A percentile compares a stretch with the other conserved stretches of the same genome.
Evolutionary conservation across 1,284 basidiomycete genomes (phyloP).

Genomic region (Termitomyces sp.): DNA sequence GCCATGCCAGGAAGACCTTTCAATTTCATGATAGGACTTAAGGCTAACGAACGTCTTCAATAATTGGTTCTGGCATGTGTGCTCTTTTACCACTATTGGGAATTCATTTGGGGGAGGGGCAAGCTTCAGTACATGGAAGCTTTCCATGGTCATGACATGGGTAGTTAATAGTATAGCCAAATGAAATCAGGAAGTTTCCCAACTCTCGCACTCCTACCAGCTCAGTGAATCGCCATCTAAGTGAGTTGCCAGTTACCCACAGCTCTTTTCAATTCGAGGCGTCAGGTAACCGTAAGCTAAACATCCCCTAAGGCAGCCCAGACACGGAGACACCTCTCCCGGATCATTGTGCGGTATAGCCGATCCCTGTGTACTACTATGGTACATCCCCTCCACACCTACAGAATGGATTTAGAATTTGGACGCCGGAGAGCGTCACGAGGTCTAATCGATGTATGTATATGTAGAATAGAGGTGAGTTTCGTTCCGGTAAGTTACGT

Average conservation of each 20-base stretch:
- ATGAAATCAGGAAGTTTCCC: slow-evolving; percentile 5
- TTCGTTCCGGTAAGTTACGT: neutral
- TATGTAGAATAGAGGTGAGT: neutral
- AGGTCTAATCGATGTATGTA: neutral
- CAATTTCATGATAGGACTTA: neutral
- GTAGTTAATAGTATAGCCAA: neutral
- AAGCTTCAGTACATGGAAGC: neutral
- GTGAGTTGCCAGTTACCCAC: neutral
- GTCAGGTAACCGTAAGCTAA: neutral
- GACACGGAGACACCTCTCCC: neutral
- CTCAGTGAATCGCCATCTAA: neutral
- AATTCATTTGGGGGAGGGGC: neutral
- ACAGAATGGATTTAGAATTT: neutral
- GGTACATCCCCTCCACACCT: neutral
- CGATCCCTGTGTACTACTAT: neutral
- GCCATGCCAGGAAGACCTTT: neutral
- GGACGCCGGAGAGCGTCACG: neutral
- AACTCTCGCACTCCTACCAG: neutral
- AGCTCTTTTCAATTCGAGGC: neutral
- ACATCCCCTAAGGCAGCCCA: neutral
- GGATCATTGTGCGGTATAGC: neutral
- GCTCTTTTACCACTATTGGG: neutral
- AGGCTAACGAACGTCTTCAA: neutral
- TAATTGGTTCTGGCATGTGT: neutral
- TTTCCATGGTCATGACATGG: neutral